Percentiles rank a stretch among this genome's conserved stretches.
Conservation (phyloP, 495 filamentous ascomycete species). For the Penicillium alfredii region DNA sequence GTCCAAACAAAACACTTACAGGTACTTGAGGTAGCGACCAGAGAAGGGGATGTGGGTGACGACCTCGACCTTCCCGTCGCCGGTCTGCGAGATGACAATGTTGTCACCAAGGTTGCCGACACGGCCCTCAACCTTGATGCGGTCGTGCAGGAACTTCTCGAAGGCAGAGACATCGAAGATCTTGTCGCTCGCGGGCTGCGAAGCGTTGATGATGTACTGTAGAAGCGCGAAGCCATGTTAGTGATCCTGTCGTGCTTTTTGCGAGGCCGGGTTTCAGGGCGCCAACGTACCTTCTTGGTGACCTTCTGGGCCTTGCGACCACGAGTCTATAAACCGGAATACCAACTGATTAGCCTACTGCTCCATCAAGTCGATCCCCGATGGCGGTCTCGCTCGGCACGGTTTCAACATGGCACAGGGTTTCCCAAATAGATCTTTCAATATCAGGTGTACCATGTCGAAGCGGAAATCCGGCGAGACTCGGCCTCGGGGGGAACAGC, state of each 20-base stretch:
- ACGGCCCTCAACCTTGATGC: slow-evolving; percentile 98
- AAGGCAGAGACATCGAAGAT: slow-evolving; percentile 99
- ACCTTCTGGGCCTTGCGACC: slow-evolving; percentile 61
- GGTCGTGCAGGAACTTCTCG: slow-evolving; percentile 99
- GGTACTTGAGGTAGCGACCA: slow-evolving; percentile 97
- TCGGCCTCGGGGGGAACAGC: slow-evolving; percentile 58
- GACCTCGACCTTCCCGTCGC: slow-evolving; percentile 96
- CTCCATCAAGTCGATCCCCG: slow-evolving; percentile 53
- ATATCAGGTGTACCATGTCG: slow-evolving; percentile 9
- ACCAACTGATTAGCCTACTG: slow-evolving; percentile 80
- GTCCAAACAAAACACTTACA: slow-evolving; percentile 55
- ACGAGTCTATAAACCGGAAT: slow-evolving; percentile 37
- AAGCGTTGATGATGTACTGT: slow-evolving; percentile 97
- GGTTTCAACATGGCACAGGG: no score
- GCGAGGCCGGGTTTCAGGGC: slow-evolving; percentile 1
- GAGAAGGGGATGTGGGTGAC: slow-evolving; percentile 96
- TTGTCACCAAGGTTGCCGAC: slow-evolving; percentile 95
- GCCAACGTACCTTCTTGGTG: slow-evolving; percentile 56
- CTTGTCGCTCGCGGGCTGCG: slow-evolving; percentile 95
- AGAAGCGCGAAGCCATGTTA: slow-evolving; percentile 5
- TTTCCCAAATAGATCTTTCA: slow-evolving; percentile 22
- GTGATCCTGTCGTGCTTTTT: slow-evolving; percentile 9
- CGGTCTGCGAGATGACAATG: slow-evolving; percentile 80
- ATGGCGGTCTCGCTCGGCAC: slow-evolving; percentile 15
- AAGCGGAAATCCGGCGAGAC: slow-evolving; percentile 8